Conservation (phyloP, 441 rosid species). For the Flueggea neowawraea region DNA sequence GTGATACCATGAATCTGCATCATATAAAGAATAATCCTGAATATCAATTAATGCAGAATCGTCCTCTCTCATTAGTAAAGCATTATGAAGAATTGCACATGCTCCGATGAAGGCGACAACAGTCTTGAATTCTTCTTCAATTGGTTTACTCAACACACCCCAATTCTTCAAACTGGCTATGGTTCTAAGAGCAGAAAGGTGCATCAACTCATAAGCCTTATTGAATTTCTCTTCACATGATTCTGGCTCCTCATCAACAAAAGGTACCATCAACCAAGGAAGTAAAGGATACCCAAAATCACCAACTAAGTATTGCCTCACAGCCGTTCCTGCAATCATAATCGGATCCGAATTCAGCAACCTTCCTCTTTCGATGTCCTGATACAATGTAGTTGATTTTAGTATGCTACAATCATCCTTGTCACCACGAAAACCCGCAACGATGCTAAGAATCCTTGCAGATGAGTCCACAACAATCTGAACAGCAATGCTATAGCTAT, state of each 20-base stretch:
- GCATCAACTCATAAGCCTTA: conserved; percentile 26
- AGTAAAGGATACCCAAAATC: conserved; percentile 54
- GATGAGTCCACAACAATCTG: conserved; percentile 63
- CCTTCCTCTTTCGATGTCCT: conserved; percentile 40
- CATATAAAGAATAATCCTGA: conserved; percentile 24
- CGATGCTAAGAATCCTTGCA: conserved; percentile 45
- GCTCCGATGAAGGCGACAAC: conserved; percentile 55
- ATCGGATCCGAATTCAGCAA: conserved; percentile 29
- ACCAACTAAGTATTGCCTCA: conserved; percentile 53
- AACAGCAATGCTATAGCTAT: conserved; percentile 18
- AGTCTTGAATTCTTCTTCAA: conserved; percentile 48
- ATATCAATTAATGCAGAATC: conserved; percentile 42
- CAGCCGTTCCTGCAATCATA: conserved; percentile 26
- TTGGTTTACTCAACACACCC: conserved; percentile 47
- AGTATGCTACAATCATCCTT: conserved; percentile 37
- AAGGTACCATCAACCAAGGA: conserved; percentile 72
- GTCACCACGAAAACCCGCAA: conserved; percentile 49
- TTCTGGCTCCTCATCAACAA: conserved; percentile 26
- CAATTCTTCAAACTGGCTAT: conserved; percentile 53
- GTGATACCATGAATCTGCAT: conserved; percentile 14
- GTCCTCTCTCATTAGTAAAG: conserved; percentile 56
- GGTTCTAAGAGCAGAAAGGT: conserved; percentile 30
- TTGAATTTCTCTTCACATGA: conserved; percentile 46
- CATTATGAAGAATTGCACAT: conserved; percentile 66
- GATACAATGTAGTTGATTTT: conserved; percentile 40